These are phyloP conservation scores for Amylocarpus encephaloides DNA, from an alignment of 2,329 filamentous ascomycete species.

Conservation along the genomic window DNA sequence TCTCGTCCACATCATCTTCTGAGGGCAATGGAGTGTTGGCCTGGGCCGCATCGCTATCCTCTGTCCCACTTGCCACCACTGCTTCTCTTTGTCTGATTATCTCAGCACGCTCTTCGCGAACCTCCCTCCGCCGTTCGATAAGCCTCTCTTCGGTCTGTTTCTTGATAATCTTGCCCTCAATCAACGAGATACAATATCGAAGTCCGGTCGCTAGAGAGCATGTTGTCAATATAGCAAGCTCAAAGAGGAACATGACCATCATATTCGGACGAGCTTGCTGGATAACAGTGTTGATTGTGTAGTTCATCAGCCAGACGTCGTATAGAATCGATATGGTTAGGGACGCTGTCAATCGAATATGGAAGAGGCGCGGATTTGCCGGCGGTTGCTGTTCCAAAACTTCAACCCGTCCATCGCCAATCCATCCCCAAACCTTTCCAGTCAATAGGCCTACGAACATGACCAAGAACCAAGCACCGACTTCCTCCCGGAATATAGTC, in stretches of 20 bases:
- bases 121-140: conserved; percentile 60
- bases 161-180: conserved; percentile 69
- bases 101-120: conserved; percentile 51
- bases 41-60: conserved; percentile 21
- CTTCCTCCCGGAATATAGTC: conserved; percentile 95
- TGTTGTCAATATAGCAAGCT: conserved; percentile 82
- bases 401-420: conserved; percentile 90
- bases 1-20: conserved; percentile 78
- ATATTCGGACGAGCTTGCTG: conserved; percentile 88
- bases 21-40: conserved; percentile 45
- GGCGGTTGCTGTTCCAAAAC: conserved; percentile 93
- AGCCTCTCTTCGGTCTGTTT: conserved; percentile 67
- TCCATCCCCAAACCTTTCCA: conserved; percentile 98
- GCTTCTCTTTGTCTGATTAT: conserved; percentile 36
- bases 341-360: conserved; percentile 72
- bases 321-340: conserved; percentile 73
- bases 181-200: conserved; percentile 71
- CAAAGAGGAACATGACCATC: conserved; percentile 99
- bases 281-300: conserved; percentile 76
- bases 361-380: conserved; percentile 80
- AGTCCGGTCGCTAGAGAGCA: conserved; percentile 72
- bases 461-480: conserved; percentile 88
- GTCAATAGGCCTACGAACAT: conserved; percentile 94
- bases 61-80: conserved; percentile 40
- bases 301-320: conserved; percentile 72